Base-by-base conservation (phyloP, 2,329 filamentous ascomycete genomes). In the Trichoderma breve region DNA sequence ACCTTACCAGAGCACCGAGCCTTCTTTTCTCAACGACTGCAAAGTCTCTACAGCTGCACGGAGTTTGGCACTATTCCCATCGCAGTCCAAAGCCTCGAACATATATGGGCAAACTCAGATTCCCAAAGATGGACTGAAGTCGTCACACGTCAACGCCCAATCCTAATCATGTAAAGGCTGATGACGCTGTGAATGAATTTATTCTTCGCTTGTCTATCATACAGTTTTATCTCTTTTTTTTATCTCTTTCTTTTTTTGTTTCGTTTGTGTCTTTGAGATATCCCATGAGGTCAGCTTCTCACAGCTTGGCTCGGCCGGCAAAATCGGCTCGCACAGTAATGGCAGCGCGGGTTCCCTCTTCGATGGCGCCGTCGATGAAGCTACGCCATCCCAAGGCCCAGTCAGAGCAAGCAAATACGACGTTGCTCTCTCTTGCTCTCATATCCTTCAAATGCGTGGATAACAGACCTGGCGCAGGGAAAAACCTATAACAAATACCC, bases 101-200 rank as follows among this genome's bases (percentile, higher is more conserved):
- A 69, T 7, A 69, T 69, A 34, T 69, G 66, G 66, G 66, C 66
- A 21, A 69, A 69, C 34, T 57, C 34, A 11, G 66, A 24, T 8
- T 51, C 66, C n/a, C 66, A 69, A 15, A 61, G 66, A 69, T 69
- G 66, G 66, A 69, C 66, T 8, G 36, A 69, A 69, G 55, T 69
- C 12, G 66, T 69, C n/a, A 69, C 66, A 11, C 66, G 66, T 14
- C 66, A 69, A 12, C 66, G 66, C 26, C 66, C 66, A 34, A 69
- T 69, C 3, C 26, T 69, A 5, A 69, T 69, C 4, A 69, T 69
- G 66, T 69, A 39, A 69, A 15, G 15, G n/a, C n/a, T 39, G 12
- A 8, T 39, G n/a, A 21, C 15, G 34, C 51, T 51, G 21, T 51
- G 36, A 26, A 60, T n/a, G 39, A 7, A n/a, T 26, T 6, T 47